Percentiles rank a stretch among this genome's conserved stretches.
Conservation (phyloP, 2,329 filamentous ascomycete genomes). For the Chalara sp. region DNA sequence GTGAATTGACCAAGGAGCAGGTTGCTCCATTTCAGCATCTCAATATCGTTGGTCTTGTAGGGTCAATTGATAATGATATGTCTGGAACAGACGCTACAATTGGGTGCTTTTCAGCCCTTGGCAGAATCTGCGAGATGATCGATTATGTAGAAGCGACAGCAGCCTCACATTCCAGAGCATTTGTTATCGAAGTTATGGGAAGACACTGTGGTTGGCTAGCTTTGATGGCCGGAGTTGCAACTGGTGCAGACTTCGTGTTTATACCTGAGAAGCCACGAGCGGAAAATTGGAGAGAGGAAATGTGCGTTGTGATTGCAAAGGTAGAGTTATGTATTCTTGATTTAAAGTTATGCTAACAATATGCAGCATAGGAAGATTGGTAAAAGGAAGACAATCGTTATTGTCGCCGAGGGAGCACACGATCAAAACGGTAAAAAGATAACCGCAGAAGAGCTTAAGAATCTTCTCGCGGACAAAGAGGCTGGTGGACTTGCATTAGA, state of each 20-base stretch:
- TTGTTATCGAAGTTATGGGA: slow-evolving; percentile 98
- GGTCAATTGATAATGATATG: slow-evolving; percentile 97
- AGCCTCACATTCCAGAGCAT: slow-evolving; percentile 87
- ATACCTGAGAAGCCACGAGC: slow-evolving; percentile 89
- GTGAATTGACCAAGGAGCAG: slow-evolving; percentile 65
- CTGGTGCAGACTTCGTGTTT: slow-evolving; percentile 93
- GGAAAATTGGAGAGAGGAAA: slow-evolving; percentile 83
- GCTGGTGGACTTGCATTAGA: slow-evolving; percentile 69
- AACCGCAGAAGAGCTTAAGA: slow-evolving; percentile 71
- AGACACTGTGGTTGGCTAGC: slow-evolving; percentile 97
- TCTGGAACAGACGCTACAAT: slow-evolving; percentile 96
- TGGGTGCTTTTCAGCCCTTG: slow-evolving; percentile 89
- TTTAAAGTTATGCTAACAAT: slow-evolving; percentile 5
- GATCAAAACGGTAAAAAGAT: slow-evolving; percentile 82
- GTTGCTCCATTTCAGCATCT: slow-evolving; percentile 73
- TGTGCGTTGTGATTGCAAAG: slow-evolving; percentile 71
- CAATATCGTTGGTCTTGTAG: slow-evolving; percentile 94
- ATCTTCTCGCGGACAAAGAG: slow-evolving; percentile 72
- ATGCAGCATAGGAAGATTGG: slow-evolving; percentile 73
- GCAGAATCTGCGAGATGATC: slow-evolving; percentile 89
- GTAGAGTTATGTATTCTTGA: slow-evolving; percentile 33
- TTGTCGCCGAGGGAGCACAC: slow-evolving; percentile 91
- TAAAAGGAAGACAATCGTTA: slow-evolving; percentile 97
- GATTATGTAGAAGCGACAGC: slow-evolving; percentile 97
- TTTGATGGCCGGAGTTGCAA: slow-evolving; percentile 91